Conservation (phyloP, 257 asterid genomes). For the Nicotiana paniculata region DNA sequence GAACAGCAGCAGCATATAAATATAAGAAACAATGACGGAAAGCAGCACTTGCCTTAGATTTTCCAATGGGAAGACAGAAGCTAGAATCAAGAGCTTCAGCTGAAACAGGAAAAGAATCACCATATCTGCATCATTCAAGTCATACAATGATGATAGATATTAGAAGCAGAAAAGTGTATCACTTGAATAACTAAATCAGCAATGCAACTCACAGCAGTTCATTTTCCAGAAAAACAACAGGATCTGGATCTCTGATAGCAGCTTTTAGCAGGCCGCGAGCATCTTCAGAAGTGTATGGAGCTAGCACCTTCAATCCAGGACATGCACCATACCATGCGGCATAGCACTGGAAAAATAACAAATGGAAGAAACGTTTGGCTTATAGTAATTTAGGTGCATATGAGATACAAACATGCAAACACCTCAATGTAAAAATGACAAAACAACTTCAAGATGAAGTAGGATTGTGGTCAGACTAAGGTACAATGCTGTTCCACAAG, state of each 20-base stretch:
- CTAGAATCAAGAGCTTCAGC: constrained; percentile 43
- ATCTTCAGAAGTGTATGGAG: constrained; percentile 45
- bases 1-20: not conserved
- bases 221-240: constrained; percentile 49
- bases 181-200: not conserved
- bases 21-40: not conserved
- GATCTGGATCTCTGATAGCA: constrained; percentile 51
- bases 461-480: not conserved
- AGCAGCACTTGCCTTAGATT: constrained; percentile 30
- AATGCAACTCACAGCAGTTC: constrained; percentile 31
- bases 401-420: not conserved
- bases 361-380: not conserved
- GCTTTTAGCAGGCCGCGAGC: constrained; percentile 49
- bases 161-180: not conserved
- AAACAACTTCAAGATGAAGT: not conserved
- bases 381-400: not conserved
- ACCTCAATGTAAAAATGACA: not conserved
- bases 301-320: constrained; percentile 44
- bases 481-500: not conserved
- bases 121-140: constrained; percentile 25
- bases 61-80: constrained; percentile 41
- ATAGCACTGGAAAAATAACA: constrained; percentile 31
- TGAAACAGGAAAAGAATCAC: constrained; percentile 43
- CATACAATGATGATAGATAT: not conserved
- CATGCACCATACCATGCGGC: constrained; percentile 43